Evolutionary conservation across 805 yeast genomes (phyloP), one percentile per base, ranked within the genome.

Genomic region (Candida adriatica): DNA sequence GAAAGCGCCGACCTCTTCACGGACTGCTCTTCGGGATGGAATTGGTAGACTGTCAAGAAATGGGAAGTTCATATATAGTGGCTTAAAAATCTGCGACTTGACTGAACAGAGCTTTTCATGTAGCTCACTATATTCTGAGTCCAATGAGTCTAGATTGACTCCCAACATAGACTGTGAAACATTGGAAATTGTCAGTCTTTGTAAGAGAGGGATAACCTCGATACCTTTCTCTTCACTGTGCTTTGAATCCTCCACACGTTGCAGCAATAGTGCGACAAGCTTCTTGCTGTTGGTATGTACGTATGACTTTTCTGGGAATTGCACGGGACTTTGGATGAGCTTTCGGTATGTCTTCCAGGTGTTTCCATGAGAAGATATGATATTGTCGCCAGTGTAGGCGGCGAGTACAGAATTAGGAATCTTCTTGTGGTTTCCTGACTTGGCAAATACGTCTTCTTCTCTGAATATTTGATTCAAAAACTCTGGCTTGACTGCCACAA

Each of bases 381-480:
- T 61, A 42, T 75, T 74, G 33, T 73, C 79, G 0, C 81, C 81
- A 1, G 79, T 70, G 38, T 74, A 75, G 4, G 61, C 57, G 2
- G 78, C 65, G 18, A 73, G 43, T 6, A 73, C 70, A 6, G 78
- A 62, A 35, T 68, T 58, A 0, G 79, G 79, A 13, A 73, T 71
- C 45, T 75, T 75, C 35, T 64, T 61, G 14, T 72, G 76, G 35
- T 75, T 75, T 0, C 81, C 81, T 45, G 78, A 70, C 39, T 75
- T 75, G 4, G 71, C 73, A 51, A 62, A 75, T 1, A 61, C 50
- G 13, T 63, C 57, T 35, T 73, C 77, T 31, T 71, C 61, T 41
- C 60, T 66, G 38, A 73, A 62, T 6, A 74, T 48, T 32, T 68
- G 68, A 6, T 52, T 48, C 38, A 75, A 50, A 31, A 51, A 61